Percentiles rank a stretch among this genome's conserved stretches.
phyloP scores from a whole-genome alignment of 768 basidiomycete genomes.

The Agrocybe chaxingu region DNA sequence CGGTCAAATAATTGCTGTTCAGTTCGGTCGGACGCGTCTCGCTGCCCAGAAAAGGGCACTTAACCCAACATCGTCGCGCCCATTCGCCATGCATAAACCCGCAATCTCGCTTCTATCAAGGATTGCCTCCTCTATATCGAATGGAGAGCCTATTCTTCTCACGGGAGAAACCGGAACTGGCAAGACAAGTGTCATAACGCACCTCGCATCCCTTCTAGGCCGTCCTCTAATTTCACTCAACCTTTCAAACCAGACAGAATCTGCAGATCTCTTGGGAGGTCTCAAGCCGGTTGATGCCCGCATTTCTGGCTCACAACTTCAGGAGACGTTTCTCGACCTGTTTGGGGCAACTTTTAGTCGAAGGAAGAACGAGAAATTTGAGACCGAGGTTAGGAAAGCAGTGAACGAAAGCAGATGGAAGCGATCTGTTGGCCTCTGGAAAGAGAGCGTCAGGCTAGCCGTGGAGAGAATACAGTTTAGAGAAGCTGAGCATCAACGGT shows the following conservation, averaged over 20 bases:
- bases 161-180: constrained; percentile 99
- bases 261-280: constrained; percentile 89
- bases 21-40: constrained; percentile 62
- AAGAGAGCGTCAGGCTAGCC: constrained; percentile 69
- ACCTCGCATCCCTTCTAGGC: constrained; percentile 76
- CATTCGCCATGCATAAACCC: constrained; percentile 88
- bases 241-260: constrained; percentile 94
- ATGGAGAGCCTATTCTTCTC: constrained; percentile 81
- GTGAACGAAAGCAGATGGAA: constrained; percentile 85
- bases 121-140: constrained; percentile 68
- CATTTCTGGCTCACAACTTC: constrained; percentile 66
- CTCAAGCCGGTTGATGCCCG: constrained; percentile 95
- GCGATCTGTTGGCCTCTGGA: constrained; percentile 79
- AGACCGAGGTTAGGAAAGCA: constrained; percentile 77
- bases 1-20: constrained; percentile 53
- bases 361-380: constrained; percentile 84
- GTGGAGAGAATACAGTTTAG: constrained; percentile 52
- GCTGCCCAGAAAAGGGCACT: constrained; percentile 41
- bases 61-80: constrained; percentile 37
- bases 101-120: constrained; percentile 77
- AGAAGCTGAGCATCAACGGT: constrained; percentile 23
- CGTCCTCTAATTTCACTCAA: constrained; percentile 86
- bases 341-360: constrained; percentile 88
- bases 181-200: constrained; percentile 90
- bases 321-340: constrained; percentile 72